Percentiles rank a stretch among this genome's conserved stretches.
Conservation (phyloP, 2,329 filamentous ascomycete species). For the Sclerotinia subarctica region DNA sequence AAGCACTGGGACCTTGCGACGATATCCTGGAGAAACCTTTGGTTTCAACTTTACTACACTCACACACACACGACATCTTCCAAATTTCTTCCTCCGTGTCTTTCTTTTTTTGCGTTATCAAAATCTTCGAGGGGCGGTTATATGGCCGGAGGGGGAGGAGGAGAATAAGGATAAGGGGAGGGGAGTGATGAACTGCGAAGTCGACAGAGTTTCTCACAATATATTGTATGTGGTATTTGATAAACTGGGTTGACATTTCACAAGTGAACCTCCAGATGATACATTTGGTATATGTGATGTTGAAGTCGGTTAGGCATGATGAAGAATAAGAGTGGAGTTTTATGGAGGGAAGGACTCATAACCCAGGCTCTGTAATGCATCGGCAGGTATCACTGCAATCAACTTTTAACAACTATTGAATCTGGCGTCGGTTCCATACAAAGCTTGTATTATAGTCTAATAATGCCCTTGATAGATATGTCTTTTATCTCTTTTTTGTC, state of each 20-base stretch:
- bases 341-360: conserved; percentile 17
- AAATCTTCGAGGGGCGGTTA: conserved; percentile 34
- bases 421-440: conserved; percentile 19
- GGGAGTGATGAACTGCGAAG: conserved; percentile 27
- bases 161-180: conserved; percentile 16
- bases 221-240: conserved; percentile 23
- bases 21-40: conserved; percentile 39
- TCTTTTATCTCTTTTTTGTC: neutral
- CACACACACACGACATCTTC: conserved; percentile 23
- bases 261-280: conserved; percentile 34
- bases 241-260: conserved; percentile 8
- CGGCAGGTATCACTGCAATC: conserved; percentile 3
- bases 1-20: conserved; percentile 37
- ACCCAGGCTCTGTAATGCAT: conserved; percentile 17
- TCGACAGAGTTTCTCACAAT: conserved; percentile 28
- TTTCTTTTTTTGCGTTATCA: conserved; percentile 28
- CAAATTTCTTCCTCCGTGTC: conserved; percentile 30
- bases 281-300: conserved; percentile 24
- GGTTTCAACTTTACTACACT: conserved; percentile 29
- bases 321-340: conserved; percentile 22
- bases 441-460: conserved; percentile 23
- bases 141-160: neutral
- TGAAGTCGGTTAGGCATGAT: conserved; percentile 17
- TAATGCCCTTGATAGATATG: conserved; percentile 21
- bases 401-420: conserved; percentile 18